Base-by-base conservation (phyloP, 2,329 filamentous ascomycete genomes). In the Polytolypa hystricis region DNA sequence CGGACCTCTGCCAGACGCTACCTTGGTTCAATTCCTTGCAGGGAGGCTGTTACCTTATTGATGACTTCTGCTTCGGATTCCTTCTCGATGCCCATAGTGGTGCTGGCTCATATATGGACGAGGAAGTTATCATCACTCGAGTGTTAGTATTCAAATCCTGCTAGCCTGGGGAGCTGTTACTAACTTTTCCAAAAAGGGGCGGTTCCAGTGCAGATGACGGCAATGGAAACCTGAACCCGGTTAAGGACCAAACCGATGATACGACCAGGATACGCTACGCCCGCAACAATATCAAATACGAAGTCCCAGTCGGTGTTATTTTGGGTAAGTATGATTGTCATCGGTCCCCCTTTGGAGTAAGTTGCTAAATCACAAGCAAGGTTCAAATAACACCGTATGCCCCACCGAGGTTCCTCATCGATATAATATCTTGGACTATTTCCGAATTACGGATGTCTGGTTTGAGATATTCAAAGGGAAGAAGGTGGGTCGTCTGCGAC, bases 371-470 rank as follows among this genome's bases (percentile, higher is more conserved):
- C 46, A 63, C 19, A 56, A 58, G 26, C 41, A 50, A 68, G 77
- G 79, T 1, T 53, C 67, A 11, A 54, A 67, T 36, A 73, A 77
- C 42, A 51, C 53, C 3, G 52, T 65, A 15, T 62, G 70, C 12
- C 62, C 65, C 0, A 66, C 65, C 1, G 58, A 64, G 17, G 60
- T 78, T 5, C 70, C 71, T 0, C 65, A 78, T 39, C 60, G 67
- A 1, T 85, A 77, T 47, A 76, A 71, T 38, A 74, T 84, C 0
- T 62, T 86, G 28, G 79, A 67, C n/a, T 77, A 69, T 53, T 86
- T 83, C 52, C 73, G 77, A 33, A 62, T 82, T 9, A 81, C 78
- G 0, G 63, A 79, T 33, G 63, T 84, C 0, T 87, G 81, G 81
- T 64, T 58, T 8, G 81, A 87, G 47, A 69, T 65, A 41, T 53